Conservation (phyloP, 2,329 filamentous ascomycete species). For the Clonostachys sp. region DNA sequence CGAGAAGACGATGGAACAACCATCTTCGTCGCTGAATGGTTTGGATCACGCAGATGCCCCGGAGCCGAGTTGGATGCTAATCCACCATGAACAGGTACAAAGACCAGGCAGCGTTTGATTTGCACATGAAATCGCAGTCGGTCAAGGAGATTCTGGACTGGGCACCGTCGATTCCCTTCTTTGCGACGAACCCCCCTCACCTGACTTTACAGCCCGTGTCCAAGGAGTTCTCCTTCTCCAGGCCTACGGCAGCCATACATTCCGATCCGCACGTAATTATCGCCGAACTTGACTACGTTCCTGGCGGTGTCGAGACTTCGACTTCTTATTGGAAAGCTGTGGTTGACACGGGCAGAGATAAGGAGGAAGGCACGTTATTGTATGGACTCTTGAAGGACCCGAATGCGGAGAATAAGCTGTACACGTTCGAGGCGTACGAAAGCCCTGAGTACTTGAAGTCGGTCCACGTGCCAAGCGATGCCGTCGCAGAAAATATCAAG, state of each 20-base stretch:
- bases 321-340: constrained; percentile 18
- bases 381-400: constrained; percentile 10
- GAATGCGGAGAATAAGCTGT: constrained; percentile 12
- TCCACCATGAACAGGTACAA: constrained; percentile 9
- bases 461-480: constrained; percentile 17
- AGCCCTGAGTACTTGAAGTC: constrained; percentile 15
- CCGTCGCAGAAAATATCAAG: constrained; percentile 14
- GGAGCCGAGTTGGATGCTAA: not conserved
- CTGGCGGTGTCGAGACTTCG: constrained; percentile 10
- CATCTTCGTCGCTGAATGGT: constrained; percentile 17
- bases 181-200: too few relatives aligned
- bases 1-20: constrained; percentile 15
- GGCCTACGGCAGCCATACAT: constrained; percentile 1
- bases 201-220: too few relatives aligned
- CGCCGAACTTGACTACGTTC: constrained; percentile 16
- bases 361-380: constrained; percentile 12
- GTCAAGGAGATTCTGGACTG: constrained; percentile 13
- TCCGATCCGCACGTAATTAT: constrained; percentile 15
- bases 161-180: too few relatives aligned
- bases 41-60: not conserved
- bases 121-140: constrained; percentile 11
- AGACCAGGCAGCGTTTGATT: constrained; percentile 14
- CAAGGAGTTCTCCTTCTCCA: not conserved
- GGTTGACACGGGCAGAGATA: constrained; percentile 10
- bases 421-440: constrained; percentile 17